A percentile compares a stretch with the other conserved stretches of the same genome.
phyloP scores from a whole-genome alignment of 768 basidiomycete genomes.

The Sarcodon sp. region DNA sequence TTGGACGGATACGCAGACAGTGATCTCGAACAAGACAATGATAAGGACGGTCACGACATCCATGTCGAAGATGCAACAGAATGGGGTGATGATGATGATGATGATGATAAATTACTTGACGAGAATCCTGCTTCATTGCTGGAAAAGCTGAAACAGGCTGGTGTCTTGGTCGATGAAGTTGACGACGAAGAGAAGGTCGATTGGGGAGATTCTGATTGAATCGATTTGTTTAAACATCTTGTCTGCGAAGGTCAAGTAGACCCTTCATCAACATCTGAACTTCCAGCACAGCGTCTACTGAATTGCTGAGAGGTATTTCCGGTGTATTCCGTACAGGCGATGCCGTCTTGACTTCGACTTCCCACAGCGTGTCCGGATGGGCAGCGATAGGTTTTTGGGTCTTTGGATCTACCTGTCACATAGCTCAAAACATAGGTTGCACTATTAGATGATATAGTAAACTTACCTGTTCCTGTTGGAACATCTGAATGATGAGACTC shows the following conservation, averaged over 20 bases:
- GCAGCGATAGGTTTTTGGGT: conserved; percentile 67
- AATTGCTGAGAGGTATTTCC: conserved; percentile 57
- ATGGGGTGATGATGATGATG: conserved; percentile 18
- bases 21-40: conserved; percentile 18
- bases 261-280: conserved; percentile 81
- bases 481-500: conserved; percentile 63
- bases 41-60: conserved; percentile 12
- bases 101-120: conserved; percentile 13
- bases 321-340: conserved; percentile 67
- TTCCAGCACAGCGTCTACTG: conserved; percentile 66
- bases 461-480: conserved; percentile 71
- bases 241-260: conserved; percentile 60
- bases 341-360: conserved; percentile 81
- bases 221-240: conserved; percentile 37
- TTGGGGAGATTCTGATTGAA: conserved; percentile 29
- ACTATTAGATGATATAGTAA: background rate
- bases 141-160: conserved; percentile 26
- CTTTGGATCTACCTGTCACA: conserved; percentile 51
- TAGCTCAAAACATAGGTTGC: background rate
- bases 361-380: conserved; percentile 74
- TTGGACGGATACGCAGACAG: conserved; percentile 39
- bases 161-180: conserved; percentile 12
- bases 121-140: conserved; percentile 28
- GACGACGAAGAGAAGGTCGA: conserved; percentile 34
- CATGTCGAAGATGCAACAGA: conserved; percentile 21